These are phyloP conservation scores for Trametes villosa DNA, from an alignment of 768 basidiomycete genomes.

Conservation along the genomic window DNA sequence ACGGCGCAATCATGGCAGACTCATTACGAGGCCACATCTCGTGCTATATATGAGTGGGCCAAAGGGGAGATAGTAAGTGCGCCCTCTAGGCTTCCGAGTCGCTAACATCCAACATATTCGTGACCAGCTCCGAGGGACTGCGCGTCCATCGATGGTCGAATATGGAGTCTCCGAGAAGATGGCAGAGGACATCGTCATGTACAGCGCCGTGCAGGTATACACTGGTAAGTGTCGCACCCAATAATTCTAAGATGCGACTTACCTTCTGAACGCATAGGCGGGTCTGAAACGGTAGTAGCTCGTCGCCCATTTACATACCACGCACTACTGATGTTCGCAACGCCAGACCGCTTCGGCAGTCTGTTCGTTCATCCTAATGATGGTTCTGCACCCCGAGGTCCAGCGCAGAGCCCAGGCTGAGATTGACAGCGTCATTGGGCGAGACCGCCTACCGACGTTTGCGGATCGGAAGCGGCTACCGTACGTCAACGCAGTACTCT, in stretches of 20 bases:
- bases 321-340: background rate
- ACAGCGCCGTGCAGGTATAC: background rate
- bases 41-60: background rate
- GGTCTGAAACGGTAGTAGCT: background rate
- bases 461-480: background rate
- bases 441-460: slow-evolving; percentile 52
- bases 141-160: background rate
- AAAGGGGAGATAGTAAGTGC: background rate
- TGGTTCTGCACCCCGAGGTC: slow-evolving; percentile 61
- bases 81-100: background rate
- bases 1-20: background rate
- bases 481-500: background rate
- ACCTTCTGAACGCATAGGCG: no score
- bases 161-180: background rate
- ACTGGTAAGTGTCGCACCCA: background rate
- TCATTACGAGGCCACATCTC: background rate
- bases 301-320: background rate
- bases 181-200: background rate
- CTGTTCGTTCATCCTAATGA: slow-evolving; percentile 64
- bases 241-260: background rate
- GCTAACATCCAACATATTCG: no score
- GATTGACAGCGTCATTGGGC: slow-evolving; percentile 60
- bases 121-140: background rate
- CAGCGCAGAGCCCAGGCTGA: slow-evolving; percentile 64
- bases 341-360: slow-evolving; percentile 58